phyloP scores from a whole-genome alignment of 257 asterid species.

The Ilex asprella region DNA sequence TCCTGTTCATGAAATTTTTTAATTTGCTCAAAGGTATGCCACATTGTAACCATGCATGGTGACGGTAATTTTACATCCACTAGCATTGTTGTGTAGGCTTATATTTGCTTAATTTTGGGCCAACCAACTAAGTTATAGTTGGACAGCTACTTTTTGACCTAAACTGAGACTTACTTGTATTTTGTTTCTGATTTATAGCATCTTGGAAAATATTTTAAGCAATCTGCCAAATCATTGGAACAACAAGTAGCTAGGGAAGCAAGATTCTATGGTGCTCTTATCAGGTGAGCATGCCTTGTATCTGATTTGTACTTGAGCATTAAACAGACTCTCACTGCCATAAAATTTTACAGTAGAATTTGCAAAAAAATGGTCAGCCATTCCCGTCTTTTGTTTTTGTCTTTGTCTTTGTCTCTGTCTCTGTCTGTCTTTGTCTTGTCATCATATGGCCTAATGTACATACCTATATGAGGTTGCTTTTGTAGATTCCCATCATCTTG shows the following conservation, averaged over 20 bases:
- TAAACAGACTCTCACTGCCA: too few species aligned
- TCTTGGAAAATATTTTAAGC: constrained; percentile 93
- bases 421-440: too few species aligned
- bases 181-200: constrained; percentile 38
- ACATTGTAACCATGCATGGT: not conserved
- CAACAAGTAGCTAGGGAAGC: constrained; percentile 85
- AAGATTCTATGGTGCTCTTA: constrained; percentile 96
- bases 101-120: not conserved
- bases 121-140: not conserved
- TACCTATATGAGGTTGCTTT: too few species aligned
- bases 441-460: too few species aligned
- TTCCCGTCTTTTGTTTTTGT: too few species aligned
- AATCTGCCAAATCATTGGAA: constrained; percentile 86
- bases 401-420: too few species aligned
- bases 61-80: not conserved
- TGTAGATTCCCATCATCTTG: too few species aligned
- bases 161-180: not conserved
- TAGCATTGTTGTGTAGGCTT: not conserved
- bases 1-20: not conserved
- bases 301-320: too few species aligned
- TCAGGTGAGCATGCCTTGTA: constrained; percentile 42
- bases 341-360: too few species aligned
- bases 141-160: not conserved
- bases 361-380: too few species aligned
- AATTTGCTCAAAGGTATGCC: not conserved